phyloP scores from a whole-genome alignment of 2,329 filamentous ascomycete species.

The Fusarium xyrophilum region DNA sequence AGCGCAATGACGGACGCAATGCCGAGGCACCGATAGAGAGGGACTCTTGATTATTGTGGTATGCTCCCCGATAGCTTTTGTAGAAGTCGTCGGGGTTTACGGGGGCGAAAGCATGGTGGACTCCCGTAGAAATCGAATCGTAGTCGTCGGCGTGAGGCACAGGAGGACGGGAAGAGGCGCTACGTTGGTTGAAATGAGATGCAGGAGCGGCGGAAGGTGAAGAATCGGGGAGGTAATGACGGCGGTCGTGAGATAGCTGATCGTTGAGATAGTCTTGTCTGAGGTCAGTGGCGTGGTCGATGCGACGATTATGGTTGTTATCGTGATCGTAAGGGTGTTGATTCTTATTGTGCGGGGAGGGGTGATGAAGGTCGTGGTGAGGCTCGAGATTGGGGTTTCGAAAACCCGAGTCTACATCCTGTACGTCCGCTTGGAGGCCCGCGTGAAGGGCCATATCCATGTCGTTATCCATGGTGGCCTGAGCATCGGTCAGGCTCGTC shows the following conservation, averaged over 20 bases:
- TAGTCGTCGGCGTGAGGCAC: constrained; percentile 37
- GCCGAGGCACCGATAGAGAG: constrained; percentile 50
- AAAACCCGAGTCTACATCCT: constrained; percentile 36
- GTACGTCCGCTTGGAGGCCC: constrained; percentile 41
- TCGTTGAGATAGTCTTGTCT: constrained; percentile 35
- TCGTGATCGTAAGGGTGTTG: constrained; percentile 42
- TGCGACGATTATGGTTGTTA: constrained; percentile 41
- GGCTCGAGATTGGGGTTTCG: constrained; percentile 37
- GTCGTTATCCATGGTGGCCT: constrained; percentile 57
- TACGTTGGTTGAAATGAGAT: constrained; percentile 24
- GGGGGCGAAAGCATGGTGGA: constrained; percentile 50
- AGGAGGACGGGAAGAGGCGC: constrained; percentile 35
- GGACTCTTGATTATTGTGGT: constrained; percentile 47
- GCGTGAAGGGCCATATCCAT: constrained; percentile 45
- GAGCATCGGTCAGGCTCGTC: constrained; percentile 54
- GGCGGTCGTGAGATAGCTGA: constrained; percentile 31
- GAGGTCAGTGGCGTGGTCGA: constrained; percentile 23
- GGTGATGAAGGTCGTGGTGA: constrained; percentile 34
- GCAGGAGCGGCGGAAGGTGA: constrained; percentile 30
- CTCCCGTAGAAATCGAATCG: constrained; percentile 33
- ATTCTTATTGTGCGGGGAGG: constrained; percentile 44
- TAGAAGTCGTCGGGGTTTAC: constrained; percentile 64
- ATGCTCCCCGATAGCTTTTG: constrained; percentile 54
- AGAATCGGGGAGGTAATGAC: constrained; percentile 28
- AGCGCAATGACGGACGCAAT: constrained; percentile 54